These are phyloP conservation scores for Orbilia ellipsospora DNA, from an alignment of 2,329 filamentous ascomycete species.

Conservation along the genomic window DNA sequence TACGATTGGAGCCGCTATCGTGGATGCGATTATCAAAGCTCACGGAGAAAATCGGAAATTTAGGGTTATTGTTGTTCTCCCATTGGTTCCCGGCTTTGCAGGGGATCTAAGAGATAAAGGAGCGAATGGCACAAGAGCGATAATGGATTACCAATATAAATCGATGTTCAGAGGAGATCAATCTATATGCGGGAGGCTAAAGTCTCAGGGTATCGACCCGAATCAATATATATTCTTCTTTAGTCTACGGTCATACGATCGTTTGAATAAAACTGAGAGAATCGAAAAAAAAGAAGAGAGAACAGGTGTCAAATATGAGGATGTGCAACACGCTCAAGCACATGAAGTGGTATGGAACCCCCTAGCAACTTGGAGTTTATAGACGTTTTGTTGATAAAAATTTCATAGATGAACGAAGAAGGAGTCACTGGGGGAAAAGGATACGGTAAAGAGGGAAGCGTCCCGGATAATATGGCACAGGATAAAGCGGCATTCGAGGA, in stretches of 20 bases:
- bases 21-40: constrained; percentile 86
- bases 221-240: constrained; percentile 88
- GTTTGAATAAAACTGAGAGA: constrained; percentile 82
- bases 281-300: constrained; percentile 80
- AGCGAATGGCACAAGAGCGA: constrained; percentile 85
- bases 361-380: constrained; percentile 53
- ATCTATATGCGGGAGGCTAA: constrained; percentile 85
- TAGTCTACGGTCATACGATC: constrained; percentile 91
- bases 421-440: constrained; percentile 58
- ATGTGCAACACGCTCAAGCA: constrained; percentile 87
- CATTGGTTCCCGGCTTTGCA: constrained; percentile 91
- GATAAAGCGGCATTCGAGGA: constrained; percentile 65
- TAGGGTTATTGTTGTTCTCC: constrained; percentile 87
- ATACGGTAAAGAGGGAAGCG: constrained; percentile 61
- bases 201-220: constrained; percentile 79
- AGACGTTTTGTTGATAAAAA: constrained; percentile 52
- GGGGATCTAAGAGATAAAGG: constrained; percentile 86
- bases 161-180: constrained; percentile 91
- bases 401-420: constrained; percentile 44
- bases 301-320: constrained; percentile 83
- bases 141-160: constrained; percentile 99
- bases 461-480: constrained; percentile 32
- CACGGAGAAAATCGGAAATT: constrained; percentile 87
- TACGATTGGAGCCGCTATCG: constrained; percentile 85
- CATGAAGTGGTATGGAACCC: constrained; percentile 80